Base-by-base conservation (phyloP, 768 basidiomycete genomes). In the Albatrellus ellisii region DNA sequence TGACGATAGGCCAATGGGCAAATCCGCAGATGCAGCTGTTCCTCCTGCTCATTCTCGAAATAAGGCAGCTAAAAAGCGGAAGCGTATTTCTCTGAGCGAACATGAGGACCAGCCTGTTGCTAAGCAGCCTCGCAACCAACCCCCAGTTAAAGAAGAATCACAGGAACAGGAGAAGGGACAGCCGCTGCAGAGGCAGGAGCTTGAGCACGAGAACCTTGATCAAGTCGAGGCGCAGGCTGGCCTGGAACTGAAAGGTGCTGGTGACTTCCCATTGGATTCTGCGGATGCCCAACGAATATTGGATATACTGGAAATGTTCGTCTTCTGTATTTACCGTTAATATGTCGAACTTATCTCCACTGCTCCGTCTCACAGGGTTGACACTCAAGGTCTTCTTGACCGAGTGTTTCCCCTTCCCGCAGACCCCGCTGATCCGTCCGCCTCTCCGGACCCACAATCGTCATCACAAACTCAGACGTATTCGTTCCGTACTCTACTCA, bases 301-400 rank as follows among this genome's bases (percentile, higher is more conserved):
- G 36, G 67, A 73, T 52, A 65, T 80, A 40, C 70, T 82, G 43
- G 65, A 72, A 50, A 61, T 65, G 77, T 78, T 46, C 45, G 68
- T 24, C 0, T 29, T 36, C 14, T 15, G 14, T 25, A 33, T 26
- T 33, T 18, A 39, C 41, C 24, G 26, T 32, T 38, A 35, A 17
- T 40, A 48, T 26, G 36, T 41, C 35, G 28, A 20, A 28, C 20
- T 33, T 17, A 15, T 26, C 17, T 43, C 41, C 34, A 43, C 42
- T 51, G 33, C 27, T 5, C 46, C 36, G 33, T 17, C n/a, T 36
- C 24, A n/a, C 54, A 83, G 81, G 51, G 62, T 75, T 46, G 86
- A 89, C 57, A 68, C 68, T 0, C 83, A 84, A 49, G 81, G 77
- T 36, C 65, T 89, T 4, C 74, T 89, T 8, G 84, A 88, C 66